Evolutionary conservation across 2,329 filamentous ascomycete genomes (phyloP).

Genomic region (Alternaria sp.): DNA sequence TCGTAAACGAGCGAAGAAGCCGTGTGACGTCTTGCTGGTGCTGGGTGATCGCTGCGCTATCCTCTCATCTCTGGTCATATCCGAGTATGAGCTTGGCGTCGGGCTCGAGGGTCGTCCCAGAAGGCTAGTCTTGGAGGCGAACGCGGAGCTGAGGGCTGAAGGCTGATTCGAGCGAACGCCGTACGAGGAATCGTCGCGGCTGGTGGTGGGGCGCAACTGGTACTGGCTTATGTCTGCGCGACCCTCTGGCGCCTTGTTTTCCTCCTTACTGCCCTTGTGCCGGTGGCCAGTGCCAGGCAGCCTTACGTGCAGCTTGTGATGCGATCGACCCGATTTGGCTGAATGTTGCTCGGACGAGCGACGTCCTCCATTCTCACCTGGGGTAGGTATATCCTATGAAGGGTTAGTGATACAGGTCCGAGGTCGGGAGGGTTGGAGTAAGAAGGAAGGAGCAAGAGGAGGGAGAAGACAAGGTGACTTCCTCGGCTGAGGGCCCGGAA

Average conservation of each 20-base stretch:
- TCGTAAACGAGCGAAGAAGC: constrained; percentile 63
- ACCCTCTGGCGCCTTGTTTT: constrained; percentile 50
- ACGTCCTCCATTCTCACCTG: constrained; percentile 45
- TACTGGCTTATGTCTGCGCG: constrained; percentile 53
- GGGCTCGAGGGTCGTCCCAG: constrained; percentile 79
- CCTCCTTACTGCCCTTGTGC: constrained; percentile 73
- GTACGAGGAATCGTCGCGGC: constrained; percentile 75
- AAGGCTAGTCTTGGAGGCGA: constrained; percentile 60
- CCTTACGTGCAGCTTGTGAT: constrained; percentile 63
- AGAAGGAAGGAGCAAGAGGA: background rate
- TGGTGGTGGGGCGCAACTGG: constrained; percentile 74
- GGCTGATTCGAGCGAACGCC: constrained; percentile 56
- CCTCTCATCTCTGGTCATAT: constrained; percentile 58
- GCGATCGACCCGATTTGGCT: constrained; percentile 64
- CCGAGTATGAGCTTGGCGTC: constrained; percentile 77
- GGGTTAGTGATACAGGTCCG: constrained; percentile 25
- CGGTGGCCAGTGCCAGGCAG: constrained; percentile 69
- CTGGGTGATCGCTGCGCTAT: constrained; percentile 64
- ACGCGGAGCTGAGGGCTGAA: constrained; percentile 57
- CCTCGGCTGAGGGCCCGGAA: background rate
- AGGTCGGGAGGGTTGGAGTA: constrained; percentile 2
- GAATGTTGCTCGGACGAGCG: constrained; percentile 49
- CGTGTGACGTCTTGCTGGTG: constrained; percentile 60
- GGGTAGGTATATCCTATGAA: constrained; percentile 38
- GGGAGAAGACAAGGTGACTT: background rate